Conservation (phyloP, 495 filamentous ascomycete genomes). For the Trichoderma erinaceum region DNA sequence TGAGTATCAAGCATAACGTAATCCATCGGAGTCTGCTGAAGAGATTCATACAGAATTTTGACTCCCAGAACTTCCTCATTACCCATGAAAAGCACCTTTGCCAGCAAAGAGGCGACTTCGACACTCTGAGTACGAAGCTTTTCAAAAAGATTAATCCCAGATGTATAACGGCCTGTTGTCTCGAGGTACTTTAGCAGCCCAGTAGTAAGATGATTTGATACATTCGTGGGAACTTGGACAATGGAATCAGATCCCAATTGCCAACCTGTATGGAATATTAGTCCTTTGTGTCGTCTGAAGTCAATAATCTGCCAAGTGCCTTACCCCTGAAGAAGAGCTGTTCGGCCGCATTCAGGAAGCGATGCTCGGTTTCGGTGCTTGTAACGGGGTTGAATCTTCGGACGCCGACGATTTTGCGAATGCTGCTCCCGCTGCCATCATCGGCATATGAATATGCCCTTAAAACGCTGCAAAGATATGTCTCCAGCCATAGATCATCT, state of each 20-base stretch:
- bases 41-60: constrained; percentile 74
- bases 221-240: constrained; percentile 93
- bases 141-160: constrained; percentile 95
- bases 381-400: constrained; percentile 95
- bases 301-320: constrained; percentile 2
- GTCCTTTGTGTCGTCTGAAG: neutral
- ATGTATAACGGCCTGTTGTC: constrained; percentile 90
- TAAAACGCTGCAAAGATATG: constrained; percentile 88
- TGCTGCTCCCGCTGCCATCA: constrained; percentile 82
- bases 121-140: constrained; percentile 86
- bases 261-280: constrained; percentile 54
- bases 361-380: constrained; percentile 94
- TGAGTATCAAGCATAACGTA: constrained; percentile 91
- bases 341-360: constrained; percentile 92
- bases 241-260: constrained; percentile 95
- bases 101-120: constrained; percentile 88
- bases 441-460: constrained; percentile 95
- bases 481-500: constrained; percentile 93
- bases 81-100: constrained; percentile 81
- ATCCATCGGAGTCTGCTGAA: constrained; percentile 91
- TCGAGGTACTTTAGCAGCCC: constrained; percentile 95
- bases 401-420: constrained; percentile 89
- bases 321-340: constrained; percentile 88
- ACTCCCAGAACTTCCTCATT: constrained; percentile 96
- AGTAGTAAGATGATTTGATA: constrained; percentile 90